Base-by-base conservation (phyloP, 768 basidiomycete genomes). In the Lactifluus hygrophoroides region DNA sequence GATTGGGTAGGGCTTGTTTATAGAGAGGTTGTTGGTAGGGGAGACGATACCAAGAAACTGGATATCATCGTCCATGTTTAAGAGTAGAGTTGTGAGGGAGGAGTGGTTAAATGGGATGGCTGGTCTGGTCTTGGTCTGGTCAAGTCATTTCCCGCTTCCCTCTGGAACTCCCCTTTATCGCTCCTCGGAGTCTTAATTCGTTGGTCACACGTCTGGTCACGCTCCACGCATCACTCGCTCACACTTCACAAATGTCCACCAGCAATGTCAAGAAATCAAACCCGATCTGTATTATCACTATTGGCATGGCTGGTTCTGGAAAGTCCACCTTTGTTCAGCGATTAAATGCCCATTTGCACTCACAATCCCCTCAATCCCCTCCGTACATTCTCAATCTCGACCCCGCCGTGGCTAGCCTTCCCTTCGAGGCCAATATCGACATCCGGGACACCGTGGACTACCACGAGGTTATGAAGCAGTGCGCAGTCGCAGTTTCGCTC, bases 401-500 rank as follows among this genome's bases (percentile, higher is more conserved):
- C 71, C 96, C 96, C 6, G 96, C 96, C 1, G 95, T 98, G 2
- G 79, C 88, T 8, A 86, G 86, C 58, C 78, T 93, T 40, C 92
- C 94, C 2, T 99, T 93, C 68, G 91, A 94, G 58, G 84, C 94
- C 27, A 98, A 98, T 70, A 97, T 99, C 60, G 96, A 99, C 71
- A 98, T 99, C 51, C 76, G 96, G 61, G 96, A 99, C 71, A 99
- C 96, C 11, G 85, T 99, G 21, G 89, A 98, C 70, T 99, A 98
- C 72, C 83, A 88, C 63, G 89, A 99, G 73, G 95, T 99, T 66
- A 99, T 99, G 96, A 94, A 96, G 81, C 94, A 97, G 93, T 96
- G 77, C 77, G 87, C 85, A 65, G 67, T 67, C 59, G 54, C 69
- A 67, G 65, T 51, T 58, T 43, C 43, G 44, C 56, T 32, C 65